These are phyloP conservation scores for Pisolithus orientalis DNA, from an alignment of 768 basidiomycete genomes.

Conservation along the genomic window DNA sequence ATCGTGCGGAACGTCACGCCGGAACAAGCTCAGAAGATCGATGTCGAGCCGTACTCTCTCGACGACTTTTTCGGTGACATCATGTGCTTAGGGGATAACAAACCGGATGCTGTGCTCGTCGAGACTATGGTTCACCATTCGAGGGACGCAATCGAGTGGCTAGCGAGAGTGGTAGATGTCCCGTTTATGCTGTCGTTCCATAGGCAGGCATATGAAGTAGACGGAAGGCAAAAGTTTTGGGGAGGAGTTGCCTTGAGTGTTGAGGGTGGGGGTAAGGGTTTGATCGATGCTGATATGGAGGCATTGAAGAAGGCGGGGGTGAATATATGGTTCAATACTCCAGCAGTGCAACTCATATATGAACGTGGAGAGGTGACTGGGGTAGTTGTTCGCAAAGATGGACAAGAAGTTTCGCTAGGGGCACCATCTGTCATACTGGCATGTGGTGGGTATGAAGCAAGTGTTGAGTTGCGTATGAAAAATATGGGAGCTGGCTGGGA, in stretches of 20 bases:
- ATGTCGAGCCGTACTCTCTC: conserved; percentile 52
- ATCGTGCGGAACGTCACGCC: conserved; percentile 44
- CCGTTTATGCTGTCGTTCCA: conserved; percentile 57
- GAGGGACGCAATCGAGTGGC: conserved; percentile 52
- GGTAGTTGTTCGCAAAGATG: conserved; percentile 36
- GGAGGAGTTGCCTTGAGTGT: conserved; percentile 60
- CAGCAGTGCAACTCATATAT: conserved; percentile 31
- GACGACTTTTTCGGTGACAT: conserved; percentile 53
- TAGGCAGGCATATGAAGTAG: conserved; percentile 61
- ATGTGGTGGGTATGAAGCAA: conserved; percentile 64
- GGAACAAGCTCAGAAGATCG: conserved; percentile 40
- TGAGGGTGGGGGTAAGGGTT: conserved; percentile 62
- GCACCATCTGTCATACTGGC: conserved; percentile 51
- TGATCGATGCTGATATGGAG: conserved; percentile 49
- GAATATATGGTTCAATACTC: conserved; percentile 51
- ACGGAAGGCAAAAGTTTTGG: conserved; percentile 62
- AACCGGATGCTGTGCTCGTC: conserved; percentile 45
- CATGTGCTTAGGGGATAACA: conserved; percentile 49
- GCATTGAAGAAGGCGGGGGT: conserved; percentile 47
- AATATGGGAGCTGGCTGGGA: conserved; percentile 57
- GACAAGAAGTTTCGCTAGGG: conserved; percentile 30
- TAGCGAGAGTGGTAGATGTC: conserved; percentile 42
- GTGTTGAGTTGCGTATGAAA: conserved; percentile 40
- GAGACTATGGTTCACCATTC: conserved; percentile 48
- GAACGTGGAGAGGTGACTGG: conserved; percentile 39